phyloP scores from a whole-genome alignment of 495 filamentous ascomycete genomes.

The Aspergillus hancockii region DNA sequence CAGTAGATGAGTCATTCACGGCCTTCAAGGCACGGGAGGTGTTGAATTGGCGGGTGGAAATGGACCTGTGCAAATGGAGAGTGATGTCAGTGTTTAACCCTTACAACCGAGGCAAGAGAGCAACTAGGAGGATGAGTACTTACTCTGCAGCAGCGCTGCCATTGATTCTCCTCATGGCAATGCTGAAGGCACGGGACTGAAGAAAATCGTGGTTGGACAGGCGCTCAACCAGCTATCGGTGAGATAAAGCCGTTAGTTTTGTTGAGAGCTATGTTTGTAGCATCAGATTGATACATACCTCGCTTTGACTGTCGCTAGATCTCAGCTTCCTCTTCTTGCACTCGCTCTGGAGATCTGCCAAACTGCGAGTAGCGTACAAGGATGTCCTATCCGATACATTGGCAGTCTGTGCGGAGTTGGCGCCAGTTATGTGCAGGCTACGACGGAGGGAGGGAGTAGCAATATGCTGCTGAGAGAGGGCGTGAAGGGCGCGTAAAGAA shows the following conservation, averaged over 20 bases:
- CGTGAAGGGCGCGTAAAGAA: conserved; percentile 51
- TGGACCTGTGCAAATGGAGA: conserved; percentile 18
- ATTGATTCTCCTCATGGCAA: conserved; percentile 50
- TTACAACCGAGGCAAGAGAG: conserved; percentile 11
- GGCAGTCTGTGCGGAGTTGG: conserved; percentile 46
- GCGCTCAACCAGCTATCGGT: conserved; percentile 49
- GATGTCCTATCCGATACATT: conserved; percentile 38
- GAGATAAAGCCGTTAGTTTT: conserved; percentile 2
- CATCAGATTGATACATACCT: conserved; percentile 28
- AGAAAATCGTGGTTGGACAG: conserved; percentile 55
- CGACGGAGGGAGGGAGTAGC: conserved; percentile 44
- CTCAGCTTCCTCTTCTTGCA: conserved; percentile 39
- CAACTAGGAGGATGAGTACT: conserved; percentile 11
- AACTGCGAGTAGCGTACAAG: conserved; percentile 34
- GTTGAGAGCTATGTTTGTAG: conserved; percentile 2
- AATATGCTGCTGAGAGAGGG: conserved; percentile 44
- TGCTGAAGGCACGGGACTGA: conserved; percentile 55
- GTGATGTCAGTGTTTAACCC: conserved; percentile 23
- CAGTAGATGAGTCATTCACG: conserved; percentile 58
- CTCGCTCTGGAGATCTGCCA: conserved; percentile 44
- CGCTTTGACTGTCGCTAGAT: conserved; percentile 35
- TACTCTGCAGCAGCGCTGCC: conserved; percentile 45
- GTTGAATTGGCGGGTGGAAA: conserved; percentile 57
- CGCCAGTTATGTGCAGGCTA: conserved; percentile 55
- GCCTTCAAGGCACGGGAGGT: conserved; percentile 56